phyloP scores from a whole-genome alignment of 2,329 filamentous ascomycete genomes.

The Paraphaeosphaeria minitans region DNA sequence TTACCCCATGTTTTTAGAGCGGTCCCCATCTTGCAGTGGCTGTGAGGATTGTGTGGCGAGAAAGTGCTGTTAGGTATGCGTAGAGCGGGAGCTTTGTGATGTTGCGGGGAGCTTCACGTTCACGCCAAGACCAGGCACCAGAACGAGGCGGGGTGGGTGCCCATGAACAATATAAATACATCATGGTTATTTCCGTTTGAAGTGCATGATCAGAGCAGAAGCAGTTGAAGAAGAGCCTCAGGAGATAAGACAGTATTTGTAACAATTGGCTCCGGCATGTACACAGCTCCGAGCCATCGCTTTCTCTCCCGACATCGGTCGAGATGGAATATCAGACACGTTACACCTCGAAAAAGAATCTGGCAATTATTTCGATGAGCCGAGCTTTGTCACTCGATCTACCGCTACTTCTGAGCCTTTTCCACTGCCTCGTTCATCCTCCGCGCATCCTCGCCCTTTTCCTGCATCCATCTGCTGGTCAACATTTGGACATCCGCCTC shows the following conservation, averaged over 20 bases:
- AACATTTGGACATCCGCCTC: slow-evolving; percentile 86
- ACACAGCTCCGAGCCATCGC: too few relatives aligned
- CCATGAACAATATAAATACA: background rate
- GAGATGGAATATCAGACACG: background rate
- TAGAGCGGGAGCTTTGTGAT: background rate
- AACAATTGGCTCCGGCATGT: too few relatives aligned
- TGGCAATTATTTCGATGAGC: background rate
- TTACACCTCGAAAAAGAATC: background rate
- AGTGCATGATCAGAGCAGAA: background rate
- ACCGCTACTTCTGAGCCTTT: slow-evolving; percentile 29
- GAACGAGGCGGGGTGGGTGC: slow-evolving; percentile 2
- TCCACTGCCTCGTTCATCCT: slow-evolving; percentile 69
- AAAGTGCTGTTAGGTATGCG: slow-evolving; percentile 16
- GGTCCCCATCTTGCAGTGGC: slow-evolving; percentile 34
- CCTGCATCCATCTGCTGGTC: slow-evolving; percentile 87
- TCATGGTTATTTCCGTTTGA: background rate
- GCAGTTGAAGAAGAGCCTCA: background rate
- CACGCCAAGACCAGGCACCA: slow-evolving; percentile 35
- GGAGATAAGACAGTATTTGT: too few relatives aligned
- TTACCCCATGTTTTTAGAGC: slow-evolving; percentile 47
- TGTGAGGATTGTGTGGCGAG: slow-evolving; percentile 5
- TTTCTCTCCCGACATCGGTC: too few relatives aligned
- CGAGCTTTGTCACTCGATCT: slow-evolving; percentile 3
- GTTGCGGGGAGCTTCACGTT: slow-evolving; percentile 18
- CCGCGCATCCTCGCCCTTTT: slow-evolving; percentile 84